Conservation (phyloP, 805 yeast genomes). For the Wickerhamiella allomyrinae region DNA sequence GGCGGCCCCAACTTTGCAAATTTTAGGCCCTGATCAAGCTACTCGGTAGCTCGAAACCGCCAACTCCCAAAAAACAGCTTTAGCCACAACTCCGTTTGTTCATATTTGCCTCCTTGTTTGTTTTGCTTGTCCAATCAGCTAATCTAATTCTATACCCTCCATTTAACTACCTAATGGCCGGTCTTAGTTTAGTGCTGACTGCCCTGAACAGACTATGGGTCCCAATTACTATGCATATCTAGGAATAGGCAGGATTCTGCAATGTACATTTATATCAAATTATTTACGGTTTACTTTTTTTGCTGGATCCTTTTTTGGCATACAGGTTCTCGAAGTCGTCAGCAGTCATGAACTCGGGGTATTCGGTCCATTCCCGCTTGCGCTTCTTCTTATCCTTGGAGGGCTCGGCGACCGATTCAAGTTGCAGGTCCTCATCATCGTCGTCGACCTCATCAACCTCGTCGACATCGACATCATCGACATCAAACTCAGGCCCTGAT, state of each 20-base stretch:
- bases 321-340: slow-evolving; percentile 17
- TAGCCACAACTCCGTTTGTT: no score
- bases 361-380: slow-evolving; percentile 16
- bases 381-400: slow-evolving; percentile 11
- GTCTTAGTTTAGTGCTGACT: no score
- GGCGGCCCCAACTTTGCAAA: not conserved
- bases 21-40: not conserved
- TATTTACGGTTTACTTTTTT: not conserved
- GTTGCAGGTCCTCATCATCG: slow-evolving; percentile 1
- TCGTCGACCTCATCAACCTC: slow-evolving; percentile 3
- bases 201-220: no score
- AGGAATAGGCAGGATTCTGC: no score
- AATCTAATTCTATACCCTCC: no score
- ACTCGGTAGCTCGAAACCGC: no score
- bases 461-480: slow-evolving; percentile 1
- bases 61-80: no score
- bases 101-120: no score
- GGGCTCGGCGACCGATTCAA: slow-evolving; percentile 1
- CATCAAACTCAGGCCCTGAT: not conserved
- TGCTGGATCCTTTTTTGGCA: not conserved
- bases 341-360: slow-evolving; percentile 19
- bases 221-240: no score
- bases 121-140: no score
- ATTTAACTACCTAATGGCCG: no score
- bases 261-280: no score